These are phyloP conservation scores for Skeletonema menzelii DNA, from an alignment of 108 stramenopile genomes.

Conservation along the genomic window DNA sequence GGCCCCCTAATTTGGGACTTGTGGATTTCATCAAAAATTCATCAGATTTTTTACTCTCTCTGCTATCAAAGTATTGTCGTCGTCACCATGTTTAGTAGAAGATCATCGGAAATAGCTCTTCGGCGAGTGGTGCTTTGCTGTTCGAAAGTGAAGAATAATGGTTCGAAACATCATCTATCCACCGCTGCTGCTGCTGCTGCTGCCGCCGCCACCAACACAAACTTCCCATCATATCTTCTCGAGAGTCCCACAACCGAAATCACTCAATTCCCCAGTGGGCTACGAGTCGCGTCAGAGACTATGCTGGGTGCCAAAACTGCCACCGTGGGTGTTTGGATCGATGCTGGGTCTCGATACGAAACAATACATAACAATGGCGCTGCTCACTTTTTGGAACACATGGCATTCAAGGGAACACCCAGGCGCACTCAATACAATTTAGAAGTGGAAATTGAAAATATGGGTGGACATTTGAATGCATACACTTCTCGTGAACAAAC, in stretches of 20 bases:
- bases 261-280: slow-evolving; percentile 68
- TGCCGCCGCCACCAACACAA: slow-evolving; percentile 18
- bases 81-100: background rate
- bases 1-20: too few species aligned
- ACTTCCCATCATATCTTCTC: slow-evolving; percentile 85
- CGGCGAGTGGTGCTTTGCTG: background rate
- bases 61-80: too few species aligned
- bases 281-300: slow-evolving; percentile 92
- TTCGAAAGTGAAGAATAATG: background rate
- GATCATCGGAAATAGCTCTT: background rate
- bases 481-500: slow-evolving; percentile 99
- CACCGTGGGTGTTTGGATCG: slow-evolving; percentile 91
- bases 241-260: slow-evolving; percentile 86
- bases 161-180: slow-evolving; percentile 1
- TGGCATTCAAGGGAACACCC: slow-evolving; percentile 98
- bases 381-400: slow-evolving; percentile 99
- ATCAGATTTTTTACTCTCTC: too few species aligned
- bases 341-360: slow-evolving; percentile 95
- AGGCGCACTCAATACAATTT: slow-evolving; percentile 91
- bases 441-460: slow-evolving; percentile 99
- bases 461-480: slow-evolving; percentile 99
- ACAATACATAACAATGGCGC: slow-evolving; percentile 96
- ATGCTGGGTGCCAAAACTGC: slow-evolving; percentile 78
- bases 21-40: too few species aligned
- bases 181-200: too few species aligned